These are phyloP conservation scores for Trypanosoma vivax DNA, from an alignment of 208 protist genomes.

Conservation along the genomic window DNA sequence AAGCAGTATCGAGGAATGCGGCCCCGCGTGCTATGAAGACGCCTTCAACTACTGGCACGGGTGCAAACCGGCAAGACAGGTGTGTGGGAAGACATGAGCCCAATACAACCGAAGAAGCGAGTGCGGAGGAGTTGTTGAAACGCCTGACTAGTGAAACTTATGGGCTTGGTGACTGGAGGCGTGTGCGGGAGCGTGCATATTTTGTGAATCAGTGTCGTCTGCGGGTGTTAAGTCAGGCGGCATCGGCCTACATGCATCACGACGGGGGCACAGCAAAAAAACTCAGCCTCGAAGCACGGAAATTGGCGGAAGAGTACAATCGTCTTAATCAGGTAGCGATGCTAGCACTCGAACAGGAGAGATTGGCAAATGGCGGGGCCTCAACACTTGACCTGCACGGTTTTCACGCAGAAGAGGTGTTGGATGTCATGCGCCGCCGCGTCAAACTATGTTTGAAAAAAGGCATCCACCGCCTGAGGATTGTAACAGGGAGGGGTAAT, in stretches of 20 bases:
- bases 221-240: slow-evolving; percentile 44
- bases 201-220: slow-evolving; percentile 53
- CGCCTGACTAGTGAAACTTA: slow-evolving; percentile 34
- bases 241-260: slow-evolving; percentile 43
- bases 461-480: slow-evolving; percentile 31
- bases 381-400: slow-evolving; percentile 72
- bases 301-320: slow-evolving; percentile 59
- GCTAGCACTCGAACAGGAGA: slow-evolving; percentile 71
- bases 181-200: slow-evolving; percentile 63
- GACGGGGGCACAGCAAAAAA: slow-evolving; percentile 45
- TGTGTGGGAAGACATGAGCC: background rate
- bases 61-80: no score
- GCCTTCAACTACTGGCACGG: no score
- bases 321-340: slow-evolving; percentile 78
- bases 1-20: no score
- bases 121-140: slow-evolving; percentile 1
- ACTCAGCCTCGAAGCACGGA: slow-evolving; percentile 46
- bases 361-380: slow-evolving; percentile 21
- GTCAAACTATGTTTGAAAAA: slow-evolving; percentile 45
- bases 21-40: no score
- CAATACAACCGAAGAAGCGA: background rate
- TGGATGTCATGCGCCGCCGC: slow-evolving; percentile 64
- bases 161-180: slow-evolving; percentile 64
- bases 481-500: slow-evolving; percentile 56
- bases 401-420: slow-evolving; percentile 66